Evolutionary conservation across 352 stramenopile genomes (phyloP).

Genomic region (Phytophthora cajani): DNA sequence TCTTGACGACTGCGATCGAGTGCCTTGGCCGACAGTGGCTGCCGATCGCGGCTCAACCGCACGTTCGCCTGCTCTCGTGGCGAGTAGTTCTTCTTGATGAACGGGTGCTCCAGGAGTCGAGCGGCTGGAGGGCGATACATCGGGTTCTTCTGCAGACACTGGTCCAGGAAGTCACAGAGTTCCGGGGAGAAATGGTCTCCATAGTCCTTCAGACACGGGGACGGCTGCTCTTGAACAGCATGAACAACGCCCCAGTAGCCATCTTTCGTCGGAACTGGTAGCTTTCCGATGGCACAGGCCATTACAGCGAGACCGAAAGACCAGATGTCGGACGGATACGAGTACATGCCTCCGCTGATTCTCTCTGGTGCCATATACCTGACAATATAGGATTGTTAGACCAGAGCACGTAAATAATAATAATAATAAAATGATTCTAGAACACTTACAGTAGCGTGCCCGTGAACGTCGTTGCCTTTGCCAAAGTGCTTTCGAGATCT

Average conservation of each 20-base stretch:
- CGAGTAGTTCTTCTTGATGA: slow-evolving; percentile 69
- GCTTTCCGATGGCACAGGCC: slow-evolving; percentile 86
- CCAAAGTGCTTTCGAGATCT: slow-evolving; percentile 84
- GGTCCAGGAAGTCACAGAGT: slow-evolving; percentile 80
- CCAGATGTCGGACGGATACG: slow-evolving; percentile 87
- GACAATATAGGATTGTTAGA: slow-evolving; percentile 5
- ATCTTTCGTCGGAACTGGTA: slow-evolving; percentile 83
- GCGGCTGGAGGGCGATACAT: slow-evolving; percentile 60
- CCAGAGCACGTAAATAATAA: not conserved
- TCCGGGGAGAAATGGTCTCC: slow-evolving; percentile 68
- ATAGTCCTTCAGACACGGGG: slow-evolving; percentile 68
- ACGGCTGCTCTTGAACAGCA: slow-evolving; percentile 80
- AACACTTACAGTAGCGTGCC: slow-evolving; percentile 86
- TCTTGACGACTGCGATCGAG: slow-evolving; percentile 44
- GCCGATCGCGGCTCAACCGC: slow-evolving; percentile 28
- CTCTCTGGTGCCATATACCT: slow-evolving; percentile 94
- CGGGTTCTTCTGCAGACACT: slow-evolving; percentile 84
- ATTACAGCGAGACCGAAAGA: slow-evolving; percentile 85
- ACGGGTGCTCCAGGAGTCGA: slow-evolving; percentile 69
- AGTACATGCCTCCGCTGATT: slow-evolving; percentile 92
- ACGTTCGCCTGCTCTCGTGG: slow-evolving; percentile 38
- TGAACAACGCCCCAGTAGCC: slow-evolving; percentile 93
- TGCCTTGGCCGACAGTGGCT: slow-evolving; percentile 22
- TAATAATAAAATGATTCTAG: not conserved
- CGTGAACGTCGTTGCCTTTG: slow-evolving; percentile 90